These are phyloP conservation scores for Albophoma yamanashiensis DNA, from an alignment of 2,329 filamentous ascomycete species.

Conservation along the genomic window DNA sequence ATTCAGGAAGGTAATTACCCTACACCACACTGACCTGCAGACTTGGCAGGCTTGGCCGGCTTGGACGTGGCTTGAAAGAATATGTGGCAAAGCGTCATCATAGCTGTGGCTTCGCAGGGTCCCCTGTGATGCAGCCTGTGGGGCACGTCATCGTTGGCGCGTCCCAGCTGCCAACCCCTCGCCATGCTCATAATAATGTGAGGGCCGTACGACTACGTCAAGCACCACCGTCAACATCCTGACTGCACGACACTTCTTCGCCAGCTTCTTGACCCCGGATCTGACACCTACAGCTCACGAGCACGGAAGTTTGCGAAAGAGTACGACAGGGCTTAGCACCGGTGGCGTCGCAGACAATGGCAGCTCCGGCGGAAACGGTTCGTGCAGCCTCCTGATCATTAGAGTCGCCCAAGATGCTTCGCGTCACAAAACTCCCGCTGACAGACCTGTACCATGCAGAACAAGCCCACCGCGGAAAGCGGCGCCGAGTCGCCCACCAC, in stretches of 20 bases:
- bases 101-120: conserved; percentile 10
- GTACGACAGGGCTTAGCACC: neutral
- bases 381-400: conserved; percentile 13
- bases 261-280: neutral
- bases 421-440: conserved; percentile 8
- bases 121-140: conserved; percentile 11
- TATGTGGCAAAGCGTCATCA: conserved; percentile 1
- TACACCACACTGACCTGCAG: neutral
- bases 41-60: too few relatives aligned
- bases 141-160: conserved; percentile 25
- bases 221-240: neutral
- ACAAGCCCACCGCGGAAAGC: conserved; percentile 29
- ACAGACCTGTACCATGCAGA: conserved; percentile 19
- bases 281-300: neutral
- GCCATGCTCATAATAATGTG: neutral
- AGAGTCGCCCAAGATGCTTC: conserved; percentile 4
- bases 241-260: neutral
- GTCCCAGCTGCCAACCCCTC: conserved; percentile 3
- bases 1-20: neutral
- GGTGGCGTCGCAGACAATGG: conserved; percentile 21
- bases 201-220: neutral
- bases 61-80: neutral
- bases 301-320: neutral
- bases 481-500: conserved; percentile 57
- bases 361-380: conserved; percentile 32